A percentile compares a stretch with the other conserved stretches of the same genome.
These are phyloP conservation scores for Xylaria acuta DNA, from an alignment of 495 filamentous ascomycete species.

Conservation along the genomic window DNA sequence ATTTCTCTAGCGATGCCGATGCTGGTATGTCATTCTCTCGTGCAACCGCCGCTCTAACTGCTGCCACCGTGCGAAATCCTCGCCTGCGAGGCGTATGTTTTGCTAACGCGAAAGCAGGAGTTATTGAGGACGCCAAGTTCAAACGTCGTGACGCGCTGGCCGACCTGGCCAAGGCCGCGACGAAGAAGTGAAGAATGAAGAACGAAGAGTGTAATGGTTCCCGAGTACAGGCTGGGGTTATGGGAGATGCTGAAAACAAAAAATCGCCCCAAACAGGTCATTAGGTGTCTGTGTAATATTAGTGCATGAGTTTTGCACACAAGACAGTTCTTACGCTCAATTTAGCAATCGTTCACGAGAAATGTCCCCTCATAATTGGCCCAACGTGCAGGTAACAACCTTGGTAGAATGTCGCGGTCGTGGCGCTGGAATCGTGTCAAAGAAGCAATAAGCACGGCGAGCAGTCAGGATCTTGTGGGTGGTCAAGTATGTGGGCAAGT, in stretches of 20 bases:
- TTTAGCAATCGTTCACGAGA: neutral
- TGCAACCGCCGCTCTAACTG: neutral
- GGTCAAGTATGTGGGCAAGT: too few species aligned
- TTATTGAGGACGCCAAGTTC: conserved; percentile 74
- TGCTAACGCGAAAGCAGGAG: conserved; percentile 50
- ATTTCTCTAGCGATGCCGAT: conserved; percentile 72
- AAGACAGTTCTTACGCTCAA: neutral
- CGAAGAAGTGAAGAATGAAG: conserved; percentile 47
- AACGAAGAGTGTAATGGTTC: neutral
- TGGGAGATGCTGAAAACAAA: neutral
- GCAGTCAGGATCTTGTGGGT: too few species aligned
- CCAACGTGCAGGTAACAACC: neutral
- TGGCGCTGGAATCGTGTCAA: neutral
- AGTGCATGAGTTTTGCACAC: neutral
- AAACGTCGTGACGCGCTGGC: conserved; percentile 72
- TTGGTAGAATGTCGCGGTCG: neutral
- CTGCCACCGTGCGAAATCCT: neutral
- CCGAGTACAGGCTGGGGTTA: neutral
- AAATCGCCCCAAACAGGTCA: neutral
- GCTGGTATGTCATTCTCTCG: conserved; percentile 55
- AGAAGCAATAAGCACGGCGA: too few species aligned
- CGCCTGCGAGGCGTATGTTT: conserved; percentile 21
- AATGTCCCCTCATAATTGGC: neutral
- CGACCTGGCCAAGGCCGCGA: conserved; percentile 62
- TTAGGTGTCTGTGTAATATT: neutral